Evolutionary conservation across 148 eudicot genomes (phyloP), one percentile per base, ranked within the genome.

Genomic region (Spergularia bocconei): DNA sequence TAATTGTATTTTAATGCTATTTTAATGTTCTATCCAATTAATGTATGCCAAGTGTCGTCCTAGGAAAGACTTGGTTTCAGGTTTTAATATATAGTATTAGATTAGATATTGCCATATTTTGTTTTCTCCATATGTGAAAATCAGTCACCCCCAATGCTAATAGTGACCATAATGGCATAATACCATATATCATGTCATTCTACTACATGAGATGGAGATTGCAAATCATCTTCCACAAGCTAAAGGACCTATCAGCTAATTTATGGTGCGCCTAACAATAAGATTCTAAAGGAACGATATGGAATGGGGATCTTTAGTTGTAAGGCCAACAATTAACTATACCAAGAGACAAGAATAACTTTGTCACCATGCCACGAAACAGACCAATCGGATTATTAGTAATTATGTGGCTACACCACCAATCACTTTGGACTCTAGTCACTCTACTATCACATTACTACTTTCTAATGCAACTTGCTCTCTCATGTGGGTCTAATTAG

Each of bases 341-440:
- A 57, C 68, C 9, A 76, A 67, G 70, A 69, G 65, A 78, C 72
- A 72, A 64, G 76, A 78, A 78, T 72, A 78, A 78, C 12, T 71
- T 78, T 78, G 81, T 78, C 76, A 78, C 76, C 77, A 78, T 56
- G 72, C 59, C 59, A 78, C 56, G 81, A 72, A 44, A 72, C 81
- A 78, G 8, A 29, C 81, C 72, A 78, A 72, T 72, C 13, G 53
- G 57, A 51, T 17, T 50, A 53, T 50, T 65, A 54, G 56, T 74
- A 61, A 69, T 69, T 59, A 38, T 77, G 75, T 70, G 67, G 75
- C 70, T 77, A 51, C 75, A 63, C 55, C 63, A 77, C 73, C 75
- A 50, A 60, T 19, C 69, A 77, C 79, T 77, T 69, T 61, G 69
- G 75, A 77, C 62, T 60, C 63, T 52, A 62, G 33, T 38, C 69